A percentile compares a stretch with the other conserved stretches of the same genome.
phyloP scores from a whole-genome alignment of 805 yeast species.

The Ascoidea tarda region DNA sequence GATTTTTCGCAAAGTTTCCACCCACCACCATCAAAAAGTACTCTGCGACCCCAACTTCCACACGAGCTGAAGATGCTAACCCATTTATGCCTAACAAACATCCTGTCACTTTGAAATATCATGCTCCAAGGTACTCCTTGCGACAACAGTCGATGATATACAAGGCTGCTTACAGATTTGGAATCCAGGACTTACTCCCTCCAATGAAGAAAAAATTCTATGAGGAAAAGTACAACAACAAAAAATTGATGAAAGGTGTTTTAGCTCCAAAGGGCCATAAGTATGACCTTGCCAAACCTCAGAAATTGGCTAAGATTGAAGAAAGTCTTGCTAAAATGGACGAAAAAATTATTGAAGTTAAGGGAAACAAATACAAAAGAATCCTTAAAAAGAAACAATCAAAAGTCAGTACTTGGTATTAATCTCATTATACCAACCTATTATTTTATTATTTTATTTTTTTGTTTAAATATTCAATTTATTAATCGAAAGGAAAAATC shows the following conservation, averaged over 20 bases:
- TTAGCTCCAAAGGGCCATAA: conserved; percentile 66
- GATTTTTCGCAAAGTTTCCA: conserved; percentile 71
- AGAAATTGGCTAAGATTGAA: conserved; percentile 42
- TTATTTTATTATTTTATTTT: too few species aligned
- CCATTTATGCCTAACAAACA: conserved; percentile 82
- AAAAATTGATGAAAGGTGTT: conserved; percentile 66
- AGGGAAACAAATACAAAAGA: conserved; percentile 36
- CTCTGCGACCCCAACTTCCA: conserved; percentile 46
- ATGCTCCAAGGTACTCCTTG: conserved; percentile 63
- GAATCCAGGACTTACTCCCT: conserved; percentile 71
- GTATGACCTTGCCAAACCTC: conserved; percentile 56
- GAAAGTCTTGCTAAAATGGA: conserved; percentile 60
- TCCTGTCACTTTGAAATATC: conserved; percentile 66
- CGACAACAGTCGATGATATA: conserved; percentile 74
- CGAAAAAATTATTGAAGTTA: conserved; percentile 46
- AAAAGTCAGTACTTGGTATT: conserved; percentile 24
- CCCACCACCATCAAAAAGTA: conserved; percentile 68
- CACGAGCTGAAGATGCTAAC: conserved; percentile 58
- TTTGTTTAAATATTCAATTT: too few species aligned
- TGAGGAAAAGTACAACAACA: conserved; percentile 59
- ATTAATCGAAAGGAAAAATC: too few species aligned
- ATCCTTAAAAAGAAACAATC: conserved; percentile 27
- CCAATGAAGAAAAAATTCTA: conserved; percentile 56
- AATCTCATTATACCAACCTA: background rate
- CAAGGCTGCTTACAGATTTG: conserved; percentile 70